These are phyloP conservation scores for Linum trigynum DNA, from an alignment of 345 rosid species.

Conservation along the genomic window DNA sequence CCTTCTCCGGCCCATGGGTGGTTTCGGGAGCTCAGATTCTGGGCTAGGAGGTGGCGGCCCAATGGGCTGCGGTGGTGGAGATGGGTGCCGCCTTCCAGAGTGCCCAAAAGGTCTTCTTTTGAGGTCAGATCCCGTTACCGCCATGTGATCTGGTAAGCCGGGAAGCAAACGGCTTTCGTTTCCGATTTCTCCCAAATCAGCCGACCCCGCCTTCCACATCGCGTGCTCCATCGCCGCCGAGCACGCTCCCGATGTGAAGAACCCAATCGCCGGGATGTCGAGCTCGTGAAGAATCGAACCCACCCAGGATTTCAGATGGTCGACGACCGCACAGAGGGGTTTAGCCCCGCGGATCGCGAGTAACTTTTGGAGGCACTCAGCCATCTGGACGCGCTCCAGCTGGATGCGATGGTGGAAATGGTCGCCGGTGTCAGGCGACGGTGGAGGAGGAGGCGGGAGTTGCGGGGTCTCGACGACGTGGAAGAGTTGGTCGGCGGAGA, in stretches of 20 bases:
- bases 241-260: constrained; percentile 29
- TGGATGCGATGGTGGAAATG: neutral
- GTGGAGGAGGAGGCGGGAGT: neutral
- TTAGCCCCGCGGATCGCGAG: neutral
- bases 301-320: constrained; percentile 19
- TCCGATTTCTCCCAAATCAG: constrained; percentile 5
- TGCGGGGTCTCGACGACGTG: neutral
- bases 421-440: neutral
- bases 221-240: constrained; percentile 26
- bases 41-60: neutral
- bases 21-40: neutral
- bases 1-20: neutral
- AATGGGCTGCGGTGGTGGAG: neutral
- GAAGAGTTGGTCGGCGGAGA: neutral
- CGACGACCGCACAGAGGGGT: constrained; percentile 17
- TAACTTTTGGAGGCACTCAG: neutral
- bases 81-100: constrained; percentile 2
- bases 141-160: constrained; percentile 27
- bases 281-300: constrained; percentile 15
- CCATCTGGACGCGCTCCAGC: neutral
- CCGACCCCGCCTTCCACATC: constrained; percentile 17
- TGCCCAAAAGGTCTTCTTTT: constrained; percentile 13
- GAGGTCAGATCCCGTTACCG: constrained; percentile 14
- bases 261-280: constrained; percentile 18
- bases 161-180: constrained; percentile 19